Evolutionary conservation across 2,329 filamentous ascomycete genomes (phyloP).

Genomic region (Elsinoe fawcettii): DNA sequence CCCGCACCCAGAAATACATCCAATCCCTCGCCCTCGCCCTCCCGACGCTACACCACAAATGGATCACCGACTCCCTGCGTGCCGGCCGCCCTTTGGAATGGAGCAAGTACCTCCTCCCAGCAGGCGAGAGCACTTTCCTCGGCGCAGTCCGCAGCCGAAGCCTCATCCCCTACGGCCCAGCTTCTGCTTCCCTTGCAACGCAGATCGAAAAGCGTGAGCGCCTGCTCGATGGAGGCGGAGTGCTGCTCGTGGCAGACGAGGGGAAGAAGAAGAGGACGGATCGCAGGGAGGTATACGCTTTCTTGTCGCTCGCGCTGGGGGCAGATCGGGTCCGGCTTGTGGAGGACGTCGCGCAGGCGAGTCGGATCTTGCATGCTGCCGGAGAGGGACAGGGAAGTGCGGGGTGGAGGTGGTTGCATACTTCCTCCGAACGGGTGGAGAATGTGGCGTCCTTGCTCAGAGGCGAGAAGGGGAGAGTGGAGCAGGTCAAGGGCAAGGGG

Average conservation of each 20-base stretch:
- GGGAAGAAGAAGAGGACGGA: conserved; percentile 42
- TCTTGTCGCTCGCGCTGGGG: conserved; percentile 71
- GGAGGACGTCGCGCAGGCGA: conserved; percentile 57
- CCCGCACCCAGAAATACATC: conserved; percentile 83
- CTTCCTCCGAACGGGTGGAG: conserved; percentile 55
- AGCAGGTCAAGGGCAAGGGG: conserved; percentile 15
- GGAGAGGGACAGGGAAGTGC: conserved; percentile 53
- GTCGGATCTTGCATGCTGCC: conserved; percentile 27
- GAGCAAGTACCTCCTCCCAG: conserved; percentile 74
- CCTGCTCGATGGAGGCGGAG: conserved; percentile 48
- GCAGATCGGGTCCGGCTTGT: conserved; percentile 60
- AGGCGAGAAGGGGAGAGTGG: conserved; percentile 15
- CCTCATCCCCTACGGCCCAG: conserved; percentile 53
- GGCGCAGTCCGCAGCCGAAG: conserved; percentile 70
- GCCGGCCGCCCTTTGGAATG: conserved; percentile 60
- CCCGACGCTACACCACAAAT: conserved; percentile 75
- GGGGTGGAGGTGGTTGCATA: conserved; percentile 68
- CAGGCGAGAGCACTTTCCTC: conserved; percentile 70
- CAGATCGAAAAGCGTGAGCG: conserved; percentile 44
- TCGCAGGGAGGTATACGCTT: conserved; percentile 64
- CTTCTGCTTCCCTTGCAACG: conserved; percentile 48
- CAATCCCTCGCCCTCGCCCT: conserved; percentile 85
- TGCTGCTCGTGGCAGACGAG: conserved; percentile 60
- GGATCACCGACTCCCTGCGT: conserved; percentile 66
- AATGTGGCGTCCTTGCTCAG: conserved; percentile 48